Conservation (phyloP, 352 stramenopile genomes). For the Phytophthora citrophthora region DNA sequence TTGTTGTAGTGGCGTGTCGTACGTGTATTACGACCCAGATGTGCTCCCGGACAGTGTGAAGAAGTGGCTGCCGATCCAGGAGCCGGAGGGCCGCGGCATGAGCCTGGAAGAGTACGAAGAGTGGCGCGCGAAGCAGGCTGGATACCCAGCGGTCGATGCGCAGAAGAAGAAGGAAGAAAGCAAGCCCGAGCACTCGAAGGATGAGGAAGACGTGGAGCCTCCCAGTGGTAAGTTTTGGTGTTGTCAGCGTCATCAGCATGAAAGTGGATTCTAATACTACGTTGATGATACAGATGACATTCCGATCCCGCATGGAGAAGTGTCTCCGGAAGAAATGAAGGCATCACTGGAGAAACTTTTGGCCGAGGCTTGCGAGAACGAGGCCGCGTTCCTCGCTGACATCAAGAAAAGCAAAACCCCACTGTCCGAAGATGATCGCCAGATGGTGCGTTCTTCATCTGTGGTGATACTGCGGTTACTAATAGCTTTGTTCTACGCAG, state of each 20-base stretch:
- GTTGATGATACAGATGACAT: slow-evolving; percentile 39
- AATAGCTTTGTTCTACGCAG: slow-evolving; percentile 36
- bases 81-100: slow-evolving; percentile 83
- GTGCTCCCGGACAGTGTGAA: slow-evolving; percentile 77
- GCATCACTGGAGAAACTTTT: slow-evolving; percentile 79
- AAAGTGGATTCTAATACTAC: slow-evolving; percentile 1
- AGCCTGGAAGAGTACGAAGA: slow-evolving; percentile 88
- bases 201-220: slow-evolving; percentile 47
- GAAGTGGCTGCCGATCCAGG: slow-evolving; percentile 82
- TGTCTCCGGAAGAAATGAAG: slow-evolving; percentile 70
- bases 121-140: slow-evolving; percentile 78
- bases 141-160: slow-evolving; percentile 37
- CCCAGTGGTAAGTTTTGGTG: slow-evolving; percentile 15
- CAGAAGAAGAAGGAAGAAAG: slow-evolving; percentile 48
- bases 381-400: slow-evolving; percentile 79
- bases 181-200: slow-evolving; percentile 33
- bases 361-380: slow-evolving; percentile 77
- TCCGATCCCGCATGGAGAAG: slow-evolving; percentile 61
- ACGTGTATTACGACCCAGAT: slow-evolving; percentile 89
- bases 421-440: slow-evolving; percentile 69
- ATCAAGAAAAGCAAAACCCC: slow-evolving; percentile 63
- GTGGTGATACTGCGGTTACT: background rate
- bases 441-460: slow-evolving; percentile 59
- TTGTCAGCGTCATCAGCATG: slow-evolving; percentile 2
- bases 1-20: slow-evolving; percentile 63